phyloP scores from a whole-genome alignment of 2,329 filamentous ascomycete species.

The Cercospora berteroae region DNA sequence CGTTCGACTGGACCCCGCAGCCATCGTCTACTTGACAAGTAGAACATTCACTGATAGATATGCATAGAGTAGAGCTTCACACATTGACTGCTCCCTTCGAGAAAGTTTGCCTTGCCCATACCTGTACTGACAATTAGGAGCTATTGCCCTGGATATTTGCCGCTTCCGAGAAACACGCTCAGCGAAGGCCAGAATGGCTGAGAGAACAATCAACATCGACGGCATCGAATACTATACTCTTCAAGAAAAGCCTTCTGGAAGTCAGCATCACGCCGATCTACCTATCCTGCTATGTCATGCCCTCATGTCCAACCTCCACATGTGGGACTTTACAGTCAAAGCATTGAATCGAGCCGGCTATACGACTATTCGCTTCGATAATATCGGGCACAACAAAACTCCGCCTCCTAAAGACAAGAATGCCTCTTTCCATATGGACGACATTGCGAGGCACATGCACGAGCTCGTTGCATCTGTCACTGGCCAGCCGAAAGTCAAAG shows the following conservation, averaged over 20 bases:
- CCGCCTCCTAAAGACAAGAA: constrained; percentile 18
- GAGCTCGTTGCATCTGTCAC: constrained; percentile 23
- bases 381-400: constrained; percentile 32
- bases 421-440: constrained; percentile 27
- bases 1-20: neutral
- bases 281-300: constrained; percentile 32
- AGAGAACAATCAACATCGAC: constrained; percentile 24
- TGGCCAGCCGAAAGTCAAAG: constrained; percentile 19
- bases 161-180: neutral
- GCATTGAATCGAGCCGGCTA: constrained; percentile 28
- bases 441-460: constrained; percentile 30
- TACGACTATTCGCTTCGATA: constrained; percentile 33
- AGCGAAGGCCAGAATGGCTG: neutral
- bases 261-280: constrained; percentile 1
- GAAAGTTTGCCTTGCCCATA: neutral
- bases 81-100: neutral
- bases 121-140: neutral
- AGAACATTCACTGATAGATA: neutral
- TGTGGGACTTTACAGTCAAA: constrained; percentile 31
- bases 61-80: neutral
- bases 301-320: constrained; percentile 33
- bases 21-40: neutral
- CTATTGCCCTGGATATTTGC: neutral
- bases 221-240: constrained; percentile 32
- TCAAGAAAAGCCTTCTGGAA: constrained; percentile 21